These are phyloP conservation scores for Oxyria digyna DNA, from an alignment of 148 eudicot genomes.

Conservation along the genomic window DNA sequence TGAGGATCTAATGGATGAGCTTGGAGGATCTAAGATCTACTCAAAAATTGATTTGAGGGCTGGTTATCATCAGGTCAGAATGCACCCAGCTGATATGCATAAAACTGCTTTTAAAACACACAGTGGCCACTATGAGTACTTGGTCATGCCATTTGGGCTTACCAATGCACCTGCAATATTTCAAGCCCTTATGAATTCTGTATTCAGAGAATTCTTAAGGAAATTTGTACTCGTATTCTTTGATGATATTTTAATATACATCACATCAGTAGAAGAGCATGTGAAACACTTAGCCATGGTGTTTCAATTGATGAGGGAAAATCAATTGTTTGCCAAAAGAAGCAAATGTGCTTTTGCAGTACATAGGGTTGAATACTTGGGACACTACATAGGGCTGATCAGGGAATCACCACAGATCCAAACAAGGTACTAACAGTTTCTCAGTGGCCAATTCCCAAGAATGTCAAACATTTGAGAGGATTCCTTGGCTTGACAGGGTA, in stretches of 20 bases:
- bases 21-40: neutral
- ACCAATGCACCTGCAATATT: neutral
- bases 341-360: too few species aligned
- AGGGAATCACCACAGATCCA: too few species aligned
- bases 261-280: neutral
- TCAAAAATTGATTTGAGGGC: neutral
- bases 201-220: neutral
- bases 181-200: neutral
- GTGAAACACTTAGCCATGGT: neutral
- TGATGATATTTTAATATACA: neutral
- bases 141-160: neutral
- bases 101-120: neutral
- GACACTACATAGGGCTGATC: too few species aligned
- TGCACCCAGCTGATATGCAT: neutral
- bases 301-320: neutral
- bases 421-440: too few species aligned
- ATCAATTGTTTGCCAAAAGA: neutral
- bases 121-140: neutral
- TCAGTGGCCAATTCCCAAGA: too few species aligned
- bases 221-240: neutral
- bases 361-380: too few species aligned
- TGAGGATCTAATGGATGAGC: neutral
- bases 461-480: too few species aligned
- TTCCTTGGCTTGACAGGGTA: too few species aligned
- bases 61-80: neutral